Conservation (phyloP, 306 rosid genomes). For the Vigna mungo region DNA sequence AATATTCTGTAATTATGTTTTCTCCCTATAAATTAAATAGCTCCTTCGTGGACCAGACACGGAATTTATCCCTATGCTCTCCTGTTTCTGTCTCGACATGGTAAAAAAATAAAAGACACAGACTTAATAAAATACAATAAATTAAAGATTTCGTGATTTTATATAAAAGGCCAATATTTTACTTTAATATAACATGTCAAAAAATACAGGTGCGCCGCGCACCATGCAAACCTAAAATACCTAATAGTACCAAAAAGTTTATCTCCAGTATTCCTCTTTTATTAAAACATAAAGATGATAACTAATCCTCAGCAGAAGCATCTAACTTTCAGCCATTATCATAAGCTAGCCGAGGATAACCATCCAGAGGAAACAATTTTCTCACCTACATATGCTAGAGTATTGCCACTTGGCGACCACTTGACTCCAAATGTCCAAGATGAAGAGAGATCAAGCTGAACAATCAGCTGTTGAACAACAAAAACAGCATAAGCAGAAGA, state of each 20-base stretch:
- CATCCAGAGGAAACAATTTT: conserved; percentile 44
- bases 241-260: not conserved
- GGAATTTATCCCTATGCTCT: too few relatives aligned
- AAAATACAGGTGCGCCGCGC: not conserved
- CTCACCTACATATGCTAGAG: conserved; percentile 95
- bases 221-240: not conserved
- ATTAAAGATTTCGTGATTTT: conserved; percentile 22
- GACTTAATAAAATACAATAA: conserved; percentile 19
- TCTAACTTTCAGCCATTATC: conserved; percentile 36
- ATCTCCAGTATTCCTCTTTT: conserved; percentile 24
- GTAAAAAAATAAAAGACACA: conserved; percentile 28
- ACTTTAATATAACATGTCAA: conserved; percentile 1
- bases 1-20: too few relatives aligned
- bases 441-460: conserved; percentile 91
- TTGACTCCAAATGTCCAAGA: conserved; percentile 96
- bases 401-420: conserved; percentile 98
- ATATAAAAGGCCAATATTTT: not conserved
- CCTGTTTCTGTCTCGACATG: too few relatives aligned
- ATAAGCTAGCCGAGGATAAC: conserved; percentile 18
- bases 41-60: too few relatives aligned
- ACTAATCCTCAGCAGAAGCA: conserved; percentile 33
- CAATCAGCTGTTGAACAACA: conserved; percentile 75
- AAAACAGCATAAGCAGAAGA: conserved; percentile 37
- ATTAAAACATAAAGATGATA: conserved; percentile 22
- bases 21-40: too few relatives aligned